Conservation (phyloP, 2,329 filamentous ascomycete species). For the Fusarium sp. region DNA sequence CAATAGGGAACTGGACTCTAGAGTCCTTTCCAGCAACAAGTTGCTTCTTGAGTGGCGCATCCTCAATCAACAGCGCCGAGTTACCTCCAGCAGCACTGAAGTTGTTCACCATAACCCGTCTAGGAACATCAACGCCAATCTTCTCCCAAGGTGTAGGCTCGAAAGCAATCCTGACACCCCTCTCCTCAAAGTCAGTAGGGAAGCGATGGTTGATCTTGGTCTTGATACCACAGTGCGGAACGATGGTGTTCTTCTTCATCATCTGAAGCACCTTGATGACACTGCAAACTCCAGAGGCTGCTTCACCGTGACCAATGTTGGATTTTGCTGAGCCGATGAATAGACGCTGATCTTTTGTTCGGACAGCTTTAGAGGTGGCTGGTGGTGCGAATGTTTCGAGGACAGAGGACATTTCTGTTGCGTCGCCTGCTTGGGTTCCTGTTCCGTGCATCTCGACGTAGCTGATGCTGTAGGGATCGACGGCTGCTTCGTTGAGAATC, state of each 20-base stretch:
- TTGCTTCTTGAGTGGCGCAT: constrained; percentile 53
- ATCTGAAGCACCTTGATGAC: constrained; percentile 69
- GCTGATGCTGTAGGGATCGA: constrained; percentile 80
- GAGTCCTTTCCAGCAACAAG: constrained; percentile 58
- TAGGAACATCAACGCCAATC: constrained; percentile 52
- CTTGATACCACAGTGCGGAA: constrained; percentile 66
- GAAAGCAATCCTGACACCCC: constrained; percentile 65
- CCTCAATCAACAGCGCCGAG: constrained; percentile 73
- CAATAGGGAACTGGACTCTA: constrained; percentile 15
- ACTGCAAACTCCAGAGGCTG: constrained; percentile 65
- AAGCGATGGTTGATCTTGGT: constrained; percentile 59
- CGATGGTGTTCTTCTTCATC: constrained; percentile 61
- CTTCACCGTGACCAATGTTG: constrained; percentile 74
- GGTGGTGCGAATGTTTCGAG: constrained; percentile 64
- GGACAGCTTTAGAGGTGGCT: background rate
- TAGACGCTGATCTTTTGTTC: constrained; percentile 49
- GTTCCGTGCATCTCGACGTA: constrained; percentile 90
- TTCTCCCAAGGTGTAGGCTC: constrained; percentile 62
- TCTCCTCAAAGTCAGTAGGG: constrained; percentile 55
- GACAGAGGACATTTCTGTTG: constrained; percentile 84
- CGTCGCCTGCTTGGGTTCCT: constrained; percentile 88
- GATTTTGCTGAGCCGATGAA: constrained; percentile 73
- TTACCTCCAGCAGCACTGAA: constrained; percentile 80
- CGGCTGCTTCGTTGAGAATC: constrained; percentile 76
- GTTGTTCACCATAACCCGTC: constrained; percentile 72